A percentile compares a stretch with the other conserved stretches of the same genome.
Evolutionary conservation across 148 eudicot species (phyloP).

Genomic region (Vaccinium macrocarpon): DNA sequence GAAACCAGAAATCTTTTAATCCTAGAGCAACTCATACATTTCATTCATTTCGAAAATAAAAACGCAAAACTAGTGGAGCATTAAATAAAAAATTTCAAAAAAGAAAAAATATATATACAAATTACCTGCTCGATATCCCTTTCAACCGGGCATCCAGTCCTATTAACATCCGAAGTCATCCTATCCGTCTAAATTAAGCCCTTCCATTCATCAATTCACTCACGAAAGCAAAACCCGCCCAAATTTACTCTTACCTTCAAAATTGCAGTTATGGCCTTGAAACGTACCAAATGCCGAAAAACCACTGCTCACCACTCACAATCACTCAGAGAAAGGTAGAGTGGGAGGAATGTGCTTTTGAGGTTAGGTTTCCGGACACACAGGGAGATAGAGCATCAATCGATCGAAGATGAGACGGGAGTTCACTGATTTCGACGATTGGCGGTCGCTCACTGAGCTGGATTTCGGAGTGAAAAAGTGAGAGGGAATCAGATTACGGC

Average conservation of each 20-base stretch:
- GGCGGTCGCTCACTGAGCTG: slow-evolving; percentile 18
- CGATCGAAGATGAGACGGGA: slow-evolving; percentile 9
- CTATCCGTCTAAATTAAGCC: slow-evolving; percentile 43
- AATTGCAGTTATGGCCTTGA: slow-evolving; percentile 11
- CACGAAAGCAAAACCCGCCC: background rate
- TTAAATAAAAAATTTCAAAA: background rate
- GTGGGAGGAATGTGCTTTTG: background rate
- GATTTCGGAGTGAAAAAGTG: background rate
- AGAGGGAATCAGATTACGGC: slow-evolving; percentile 17
- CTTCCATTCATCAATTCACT: slow-evolving; percentile 38
- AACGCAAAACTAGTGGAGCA: background rate
- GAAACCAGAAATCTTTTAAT: background rate
- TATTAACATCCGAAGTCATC: slow-evolving; percentile 57
- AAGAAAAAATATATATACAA: background rate
- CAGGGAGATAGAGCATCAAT: background rate
- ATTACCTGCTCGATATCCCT: slow-evolving; percentile 76
- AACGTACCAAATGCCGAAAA: background rate
- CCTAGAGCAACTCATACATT: background rate
- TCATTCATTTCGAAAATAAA: background rate
- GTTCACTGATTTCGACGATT: slow-evolving; percentile 12
- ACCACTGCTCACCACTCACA: slow-evolving; percentile 12
- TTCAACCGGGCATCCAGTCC: slow-evolving; percentile 53
- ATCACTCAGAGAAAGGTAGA: slow-evolving; percentile 7
- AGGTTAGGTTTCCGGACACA: background rate
- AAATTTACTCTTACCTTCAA: background rate